Evolutionary conservation across 805 yeast species (phyloP).

Genomic region (Saccharomycopsis olivae): DNA sequence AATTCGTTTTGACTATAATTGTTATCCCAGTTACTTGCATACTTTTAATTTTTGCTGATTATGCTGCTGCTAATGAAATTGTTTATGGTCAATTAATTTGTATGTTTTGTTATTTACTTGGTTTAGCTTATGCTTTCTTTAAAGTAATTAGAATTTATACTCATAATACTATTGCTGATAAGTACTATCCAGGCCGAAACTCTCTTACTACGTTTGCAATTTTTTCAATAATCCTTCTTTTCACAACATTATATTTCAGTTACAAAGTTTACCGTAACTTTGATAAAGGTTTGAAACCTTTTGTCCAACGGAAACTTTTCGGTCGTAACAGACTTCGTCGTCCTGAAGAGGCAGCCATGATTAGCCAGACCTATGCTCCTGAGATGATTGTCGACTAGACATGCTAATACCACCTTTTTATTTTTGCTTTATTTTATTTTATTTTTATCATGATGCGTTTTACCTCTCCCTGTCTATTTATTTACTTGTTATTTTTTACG

Average conservation of each 20-base stretch:
- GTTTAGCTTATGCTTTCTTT: conserved; percentile 30
- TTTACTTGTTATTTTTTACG: too few relatives aligned
- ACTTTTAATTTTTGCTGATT: conserved; percentile 27
- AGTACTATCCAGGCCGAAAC: conserved; percentile 31
- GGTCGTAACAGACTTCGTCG: too few relatives aligned
- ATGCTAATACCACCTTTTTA: too few relatives aligned
- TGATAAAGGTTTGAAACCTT: conserved; percentile 17
- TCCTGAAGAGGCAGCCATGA: too few relatives aligned
- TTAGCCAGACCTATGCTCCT: too few relatives aligned
- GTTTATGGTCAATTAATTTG: conserved; percentile 21
- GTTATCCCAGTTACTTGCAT: conserved; percentile 26
- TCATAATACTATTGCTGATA: conserved; percentile 26
- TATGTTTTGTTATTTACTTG: conserved; percentile 24
- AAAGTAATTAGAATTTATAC: conserved; percentile 30
- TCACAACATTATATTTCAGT: conserved; percentile 8
- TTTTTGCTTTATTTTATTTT: too few relatives aligned
- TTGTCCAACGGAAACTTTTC: conserved; percentile 2
- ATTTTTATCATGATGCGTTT: too few relatives aligned
- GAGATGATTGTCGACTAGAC: too few relatives aligned
- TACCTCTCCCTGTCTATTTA: too few relatives aligned
- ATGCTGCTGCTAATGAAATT: conserved; percentile 26
- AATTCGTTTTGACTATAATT: conserved; percentile 30
- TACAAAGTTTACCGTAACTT: conserved; percentile 10
- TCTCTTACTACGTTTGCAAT: conserved; percentile 30
- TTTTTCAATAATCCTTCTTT: conserved; percentile 25